phyloP scores from a whole-genome alignment of 2,329 filamentous ascomycete species.

The Colletotrichum orchidophilum region DNA sequence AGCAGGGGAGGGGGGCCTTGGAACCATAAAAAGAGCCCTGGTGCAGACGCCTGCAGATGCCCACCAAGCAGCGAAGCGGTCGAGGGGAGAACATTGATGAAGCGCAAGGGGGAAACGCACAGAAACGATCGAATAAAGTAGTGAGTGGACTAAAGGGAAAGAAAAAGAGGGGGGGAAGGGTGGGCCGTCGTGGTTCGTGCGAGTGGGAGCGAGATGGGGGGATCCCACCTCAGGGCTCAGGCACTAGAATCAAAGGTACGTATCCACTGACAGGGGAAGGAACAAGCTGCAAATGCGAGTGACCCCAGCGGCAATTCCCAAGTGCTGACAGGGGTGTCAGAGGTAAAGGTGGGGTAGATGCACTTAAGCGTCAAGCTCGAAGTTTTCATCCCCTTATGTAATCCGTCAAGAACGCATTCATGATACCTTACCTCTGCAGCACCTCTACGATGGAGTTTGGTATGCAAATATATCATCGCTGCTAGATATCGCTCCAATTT shows the following conservation, averaged over 20 bases:
- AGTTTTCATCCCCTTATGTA: background rate
- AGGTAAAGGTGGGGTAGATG: background rate
- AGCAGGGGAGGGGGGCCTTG: slow-evolving; percentile 21
- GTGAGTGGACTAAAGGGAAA: background rate
- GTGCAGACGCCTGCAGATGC: slow-evolving; percentile 28
- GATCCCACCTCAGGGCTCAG: background rate
- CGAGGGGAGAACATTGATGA: background rate
- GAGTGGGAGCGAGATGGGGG: slow-evolving; percentile 5
- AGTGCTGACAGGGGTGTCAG: background rate
- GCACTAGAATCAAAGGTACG: background rate
- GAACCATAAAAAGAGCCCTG: slow-evolving; percentile 33
- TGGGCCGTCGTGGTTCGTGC: slow-evolving; percentile 5
- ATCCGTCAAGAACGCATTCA: background rate
- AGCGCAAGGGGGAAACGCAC: background rate
- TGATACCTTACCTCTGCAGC: background rate
- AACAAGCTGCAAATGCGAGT: background rate
- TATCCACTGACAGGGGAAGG: background rate
- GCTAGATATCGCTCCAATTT: background rate
- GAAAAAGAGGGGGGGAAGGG: background rate
- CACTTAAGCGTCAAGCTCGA: background rate
- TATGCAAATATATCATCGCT: background rate
- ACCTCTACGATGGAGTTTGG: background rate
- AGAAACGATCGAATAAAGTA: slow-evolving; percentile 5
- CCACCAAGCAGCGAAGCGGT: background rate
- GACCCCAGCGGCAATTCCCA: slow-evolving; percentile 18